phyloP scores from a whole-genome alignment of 2,329 filamentous ascomycete species.

The Anthostomella pinea region DNA sequence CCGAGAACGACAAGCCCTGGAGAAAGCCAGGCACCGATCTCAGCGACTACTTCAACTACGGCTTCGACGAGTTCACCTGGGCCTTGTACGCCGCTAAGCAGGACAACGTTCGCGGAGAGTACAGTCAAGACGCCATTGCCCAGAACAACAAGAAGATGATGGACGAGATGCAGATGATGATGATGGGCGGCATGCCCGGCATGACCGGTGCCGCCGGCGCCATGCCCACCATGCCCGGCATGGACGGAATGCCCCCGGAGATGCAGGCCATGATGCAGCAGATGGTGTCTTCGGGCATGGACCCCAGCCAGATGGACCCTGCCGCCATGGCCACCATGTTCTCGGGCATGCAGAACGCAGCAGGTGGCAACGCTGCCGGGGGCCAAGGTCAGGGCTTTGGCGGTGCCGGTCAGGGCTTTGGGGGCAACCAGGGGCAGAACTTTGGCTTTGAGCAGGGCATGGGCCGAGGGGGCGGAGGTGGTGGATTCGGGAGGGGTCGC shows the following conservation, averaged over 20 bases:
- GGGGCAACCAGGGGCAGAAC: constrained; percentile 49
- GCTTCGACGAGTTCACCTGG: constrained; percentile 98
- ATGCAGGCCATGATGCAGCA: constrained; percentile 70
- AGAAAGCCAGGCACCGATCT: constrained; percentile 90
- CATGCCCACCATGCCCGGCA: constrained; percentile 47
- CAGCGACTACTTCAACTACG: constrained; percentile 98
- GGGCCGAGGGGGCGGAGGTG: constrained; percentile 27
- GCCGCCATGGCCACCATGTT: constrained; percentile 59
- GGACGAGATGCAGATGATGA: constrained; percentile 66
- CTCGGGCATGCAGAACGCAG: constrained; percentile 51
- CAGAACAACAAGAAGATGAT: constrained; percentile 75
- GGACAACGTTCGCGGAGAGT: constrained; percentile 72
- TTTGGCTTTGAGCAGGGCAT: constrained; percentile 40
- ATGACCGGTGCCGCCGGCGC: constrained; percentile 31
- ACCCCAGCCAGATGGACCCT: constrained; percentile 65
- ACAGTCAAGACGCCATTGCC: constrained; percentile 62
- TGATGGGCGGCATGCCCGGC: constrained; percentile 56
- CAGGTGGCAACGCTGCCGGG: constrained; percentile 36
- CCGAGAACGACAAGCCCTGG: constrained; percentile 90
- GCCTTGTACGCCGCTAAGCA: constrained; percentile 90
- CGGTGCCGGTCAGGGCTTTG: constrained; percentile 44
- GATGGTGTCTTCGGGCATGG: constrained; percentile 65
- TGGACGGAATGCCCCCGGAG: constrained; percentile 63
- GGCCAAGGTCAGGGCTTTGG: constrained; percentile 52
- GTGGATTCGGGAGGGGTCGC: constrained; percentile 27